Evolutionary conservation across 495 filamentous ascomycete species (phyloP).

Genomic region (Penicillium cinerascens): DNA sequence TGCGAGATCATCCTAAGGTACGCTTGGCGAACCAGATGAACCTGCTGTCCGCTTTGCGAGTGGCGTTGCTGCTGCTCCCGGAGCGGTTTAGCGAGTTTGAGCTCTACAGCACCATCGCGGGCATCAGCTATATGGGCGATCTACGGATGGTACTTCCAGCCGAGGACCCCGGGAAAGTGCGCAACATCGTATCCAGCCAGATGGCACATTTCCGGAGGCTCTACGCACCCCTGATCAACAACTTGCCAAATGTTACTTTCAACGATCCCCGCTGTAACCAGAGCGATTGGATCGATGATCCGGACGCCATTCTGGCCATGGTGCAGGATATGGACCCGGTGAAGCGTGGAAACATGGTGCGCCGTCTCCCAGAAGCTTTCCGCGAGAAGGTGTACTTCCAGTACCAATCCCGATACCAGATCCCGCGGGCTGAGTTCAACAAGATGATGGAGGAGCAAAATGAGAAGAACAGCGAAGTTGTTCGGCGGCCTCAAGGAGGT

Average conservation of each 20-base stretch:
- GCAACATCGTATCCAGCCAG: conserved; percentile 89
- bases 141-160: conserved; percentile 84
- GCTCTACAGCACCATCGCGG: conserved; percentile 83
- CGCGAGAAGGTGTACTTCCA: conserved; percentile 86
- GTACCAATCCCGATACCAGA: conserved; percentile 84
- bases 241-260: conserved; percentile 83
- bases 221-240: conserved; percentile 83
- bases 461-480: conserved; percentile 60
- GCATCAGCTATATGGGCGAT: conserved; percentile 91
- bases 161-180: conserved; percentile 89
- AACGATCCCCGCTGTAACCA: conserved; percentile 61
- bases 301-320: conserved; percentile 56
- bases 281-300: conserved; percentile 63
- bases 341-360: conserved; percentile 91
- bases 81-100: conserved; percentile 80
- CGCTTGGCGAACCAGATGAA: conserved; percentile 94
- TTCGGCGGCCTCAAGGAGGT: conserved; percentile 73
- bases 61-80: conserved; percentile 81
- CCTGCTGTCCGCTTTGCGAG: conserved; percentile 83
- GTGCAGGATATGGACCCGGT: conserved; percentile 88
- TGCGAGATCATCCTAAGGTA: conserved; percentile 87
- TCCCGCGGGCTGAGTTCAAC: conserved; percentile 78
- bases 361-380: conserved; percentile 84
- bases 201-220: conserved; percentile 86
- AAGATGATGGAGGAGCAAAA: conserved; percentile 73